Evolutionary conservation across 129 eudicot species (phyloP).

Genomic region (Arctium minus): DNA sequence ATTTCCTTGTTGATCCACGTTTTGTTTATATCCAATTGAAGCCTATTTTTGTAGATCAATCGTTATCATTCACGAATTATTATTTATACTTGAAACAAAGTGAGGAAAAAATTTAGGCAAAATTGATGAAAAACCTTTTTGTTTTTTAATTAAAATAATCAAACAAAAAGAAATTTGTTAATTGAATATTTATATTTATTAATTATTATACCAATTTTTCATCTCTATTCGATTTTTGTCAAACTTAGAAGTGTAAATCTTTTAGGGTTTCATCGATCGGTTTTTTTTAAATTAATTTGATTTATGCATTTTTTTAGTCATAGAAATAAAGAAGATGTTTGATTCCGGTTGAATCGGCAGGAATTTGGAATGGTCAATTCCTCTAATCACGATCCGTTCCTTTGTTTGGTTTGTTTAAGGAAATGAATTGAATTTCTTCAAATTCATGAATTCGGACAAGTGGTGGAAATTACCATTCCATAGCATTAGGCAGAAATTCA

Average conservation of each 20-base stretch:
- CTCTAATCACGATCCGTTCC: neutral
- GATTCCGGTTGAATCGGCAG: neutral
- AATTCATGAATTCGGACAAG: neutral
- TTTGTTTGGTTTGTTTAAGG: neutral
- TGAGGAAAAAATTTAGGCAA: neutral
- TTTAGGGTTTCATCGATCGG: neutral
- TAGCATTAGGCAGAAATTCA: neutral
- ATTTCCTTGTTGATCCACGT: neutral
- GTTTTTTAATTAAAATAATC: neutral
- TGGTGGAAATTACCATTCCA: neutral
- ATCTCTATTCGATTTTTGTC: too few relatives aligned
- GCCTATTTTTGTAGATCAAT: neutral
- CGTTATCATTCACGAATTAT: neutral
- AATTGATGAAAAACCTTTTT: neutral
- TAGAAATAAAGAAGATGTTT: neutral
- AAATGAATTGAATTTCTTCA: neutral
- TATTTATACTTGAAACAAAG: neutral
- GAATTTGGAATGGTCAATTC: neutral
- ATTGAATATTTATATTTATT: too few relatives aligned
- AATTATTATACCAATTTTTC: too few relatives aligned
- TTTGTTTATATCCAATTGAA: neutral
- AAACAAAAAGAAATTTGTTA: too few relatives aligned
- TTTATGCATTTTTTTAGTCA: neutral
- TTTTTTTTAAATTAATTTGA: neutral
- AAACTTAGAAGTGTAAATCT: neutral